Base-by-base conservation (phyloP, 306 rosid genomes). In the Fagus sylvatica region DNA sequence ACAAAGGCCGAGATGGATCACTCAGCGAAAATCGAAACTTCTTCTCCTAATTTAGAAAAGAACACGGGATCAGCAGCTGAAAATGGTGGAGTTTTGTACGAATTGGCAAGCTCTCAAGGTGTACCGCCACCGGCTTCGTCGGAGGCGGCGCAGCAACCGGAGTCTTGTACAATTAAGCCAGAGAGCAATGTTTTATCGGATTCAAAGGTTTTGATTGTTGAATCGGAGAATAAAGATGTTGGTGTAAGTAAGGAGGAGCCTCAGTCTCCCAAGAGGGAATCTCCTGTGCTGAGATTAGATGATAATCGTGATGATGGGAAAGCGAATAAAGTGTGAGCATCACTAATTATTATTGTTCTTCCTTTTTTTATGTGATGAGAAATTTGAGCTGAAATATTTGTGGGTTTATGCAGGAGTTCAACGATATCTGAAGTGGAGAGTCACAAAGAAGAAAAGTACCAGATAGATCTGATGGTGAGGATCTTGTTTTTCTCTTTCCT, bases 391-490 rank as follows among this genome's bases (percentile, higher is more conserved):
- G 69, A 80, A 66, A 57, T 78, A 73, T 65, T 62, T 53, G 53
- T 15, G 79, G 75, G 73, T 74, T 66, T 48, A 7, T 70, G 7
- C 90, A 96, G 99, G 84, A 87, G 81, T 71, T 80, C 81, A 19
- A n/a, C 89, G 0, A 42, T 71, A 19, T 69, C 82, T 1, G 94
- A 82, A 70, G 51, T 74, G 81, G 96, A 84, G 49, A 85, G 48
- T 78, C 94, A 84, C 76, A 74, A 88, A 34, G 98, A 93, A 80
- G 98, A 93, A 64, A 96, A 93, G 85, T 86, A 84, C 74, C 88
- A 85, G 86, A 93, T 96, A 85, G 98, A 96, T 89, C 91, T 96
- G 86, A 96, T 93, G 99, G 99, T 96, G 87, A 61, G 83, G 80
- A 80, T 76, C 54, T 56, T 78, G 68, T 42, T 76, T 59, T 36